A percentile compares a stretch with the other conserved stretches of the same genome.
These are phyloP conservation scores for Conidiobolus incongruus DNA, from an alignment of 371 early-diverging fungal genomes.

Conservation along the genomic window DNA sequence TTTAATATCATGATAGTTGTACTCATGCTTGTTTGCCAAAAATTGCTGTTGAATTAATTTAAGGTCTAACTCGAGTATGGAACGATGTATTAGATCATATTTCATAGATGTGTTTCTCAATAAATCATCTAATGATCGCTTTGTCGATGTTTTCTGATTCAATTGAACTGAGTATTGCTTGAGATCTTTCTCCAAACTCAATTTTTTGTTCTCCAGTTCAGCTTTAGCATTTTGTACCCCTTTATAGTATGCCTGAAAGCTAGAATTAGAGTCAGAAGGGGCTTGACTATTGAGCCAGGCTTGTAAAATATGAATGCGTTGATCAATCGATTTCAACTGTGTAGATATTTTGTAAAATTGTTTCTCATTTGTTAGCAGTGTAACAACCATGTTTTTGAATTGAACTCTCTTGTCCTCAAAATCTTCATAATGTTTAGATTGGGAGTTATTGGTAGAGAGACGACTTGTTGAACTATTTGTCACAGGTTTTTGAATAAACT, in stretches of 20 bases:
- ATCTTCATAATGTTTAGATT: not conserved
- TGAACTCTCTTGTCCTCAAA: not conserved
- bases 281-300: not conserved
- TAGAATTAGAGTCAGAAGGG: not conserved
- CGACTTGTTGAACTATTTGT: constrained; percentile 1
- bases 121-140: not conserved
- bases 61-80: not conserved
- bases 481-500: no score
- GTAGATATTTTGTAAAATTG: no score
- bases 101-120: not conserved
- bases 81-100: not conserved
- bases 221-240: not conserved
- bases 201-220: no score
- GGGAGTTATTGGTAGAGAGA: not conserved
- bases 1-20: no score
- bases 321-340: no score
- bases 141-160: not conserved
- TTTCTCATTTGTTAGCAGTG: no score
- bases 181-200: not conserved
- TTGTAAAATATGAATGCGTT: not conserved
- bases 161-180: not conserved
- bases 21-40: no score
- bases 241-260: not conserved
- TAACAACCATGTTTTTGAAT: not conserved
- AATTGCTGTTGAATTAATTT: no score